Conservation (phyloP, 306 rosid genomes). For the Quercus gilva region DNA sequence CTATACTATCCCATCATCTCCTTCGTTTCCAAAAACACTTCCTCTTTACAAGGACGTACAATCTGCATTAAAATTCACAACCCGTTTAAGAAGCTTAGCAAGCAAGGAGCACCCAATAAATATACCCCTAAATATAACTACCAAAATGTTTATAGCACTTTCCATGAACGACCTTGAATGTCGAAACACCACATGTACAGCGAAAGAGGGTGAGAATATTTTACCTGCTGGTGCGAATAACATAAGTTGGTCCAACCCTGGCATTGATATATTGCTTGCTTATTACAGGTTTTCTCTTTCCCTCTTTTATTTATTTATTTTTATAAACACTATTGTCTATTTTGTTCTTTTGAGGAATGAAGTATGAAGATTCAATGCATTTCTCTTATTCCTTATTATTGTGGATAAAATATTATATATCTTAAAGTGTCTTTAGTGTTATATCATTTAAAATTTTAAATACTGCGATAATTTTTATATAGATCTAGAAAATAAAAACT, state of each 20-base stretch:
- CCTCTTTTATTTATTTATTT: neutral
- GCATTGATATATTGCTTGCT: slow-evolving; percentile 35
- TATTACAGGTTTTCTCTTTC: slow-evolving; percentile 33
- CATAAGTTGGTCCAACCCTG: slow-evolving; percentile 40
- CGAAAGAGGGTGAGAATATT: slow-evolving; percentile 26
- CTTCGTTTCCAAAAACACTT: slow-evolving; percentile 14
- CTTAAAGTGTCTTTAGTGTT: too few relatives aligned
- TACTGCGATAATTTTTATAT: too few relatives aligned
- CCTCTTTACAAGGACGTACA: slow-evolving; percentile 26
- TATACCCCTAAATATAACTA: slow-evolving; percentile 34
- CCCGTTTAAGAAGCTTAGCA: slow-evolving; percentile 31
- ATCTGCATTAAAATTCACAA: slow-evolving; percentile 23
- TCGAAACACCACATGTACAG: slow-evolving; percentile 26
- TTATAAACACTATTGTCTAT: neutral
- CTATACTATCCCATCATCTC: neutral
- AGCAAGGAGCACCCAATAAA: slow-evolving; percentile 18
- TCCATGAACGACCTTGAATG: slow-evolving; percentile 34
- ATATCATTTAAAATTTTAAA: too few relatives aligned
- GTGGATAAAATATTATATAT: too few relatives aligned
- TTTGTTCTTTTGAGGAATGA: neutral
- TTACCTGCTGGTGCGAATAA: slow-evolving; percentile 42
- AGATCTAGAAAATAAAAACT: too few relatives aligned
- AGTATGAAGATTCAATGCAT: too few relatives aligned
- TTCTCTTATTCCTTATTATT: too few relatives aligned
- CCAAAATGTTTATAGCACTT: slow-evolving; percentile 22